Base-by-base conservation (phyloP, 768 basidiomycete species). In the Suillus hirtellus region DNA sequence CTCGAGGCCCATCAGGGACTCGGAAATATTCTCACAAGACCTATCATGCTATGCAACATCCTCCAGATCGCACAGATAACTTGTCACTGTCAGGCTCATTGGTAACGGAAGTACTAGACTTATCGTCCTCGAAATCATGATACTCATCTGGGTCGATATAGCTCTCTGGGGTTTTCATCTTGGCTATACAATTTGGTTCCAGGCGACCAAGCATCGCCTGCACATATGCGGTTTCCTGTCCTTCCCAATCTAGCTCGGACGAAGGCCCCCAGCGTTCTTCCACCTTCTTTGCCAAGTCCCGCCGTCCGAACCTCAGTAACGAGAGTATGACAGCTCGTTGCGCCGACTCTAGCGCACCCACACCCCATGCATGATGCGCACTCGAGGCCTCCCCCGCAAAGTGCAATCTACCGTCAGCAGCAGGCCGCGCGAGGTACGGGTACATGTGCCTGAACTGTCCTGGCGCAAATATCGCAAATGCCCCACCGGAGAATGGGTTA, bases 251-350 rank as follows among this genome's bases (percentile, higher is more conserved):
- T 10, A 56, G 9, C 21, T 56, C 54, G 38, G 54, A 38, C 37
- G 37, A 21, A 24, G 54, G 37, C 27, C 55, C 55, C 55, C 55
- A 58, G 24, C 55, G 55, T 15, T 58, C 24, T 58, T 58, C 55
- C 21, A 58, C 55, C 55, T 19, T 58, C 38, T 58, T 58, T 10
- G 55, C 37, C 55, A 58, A 56, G 38, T 56, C 55, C 21, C 9
- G 10, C 15, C 55, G 55, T 11, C 38, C 55, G 17, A 58, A 58
- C 38, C 54, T 24, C 55, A 58, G 55, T 21, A 40, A 40, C 15
- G 55, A 58, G 38, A 58, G 55, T 27, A 58, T 58, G 38, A 58
- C 55, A 4, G 55, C 55, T 17, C 55, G 38, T 27, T 58, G 55
- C 38, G 55, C 55, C 24, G 38, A 58, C 38, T 58, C 55, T 6